A percentile compares a stretch with the other conserved stretches of the same genome.
These are phyloP conservation scores for Escallonia rubra DNA, from an alignment of 129 eudicot species.

Conservation along the genomic window DNA sequence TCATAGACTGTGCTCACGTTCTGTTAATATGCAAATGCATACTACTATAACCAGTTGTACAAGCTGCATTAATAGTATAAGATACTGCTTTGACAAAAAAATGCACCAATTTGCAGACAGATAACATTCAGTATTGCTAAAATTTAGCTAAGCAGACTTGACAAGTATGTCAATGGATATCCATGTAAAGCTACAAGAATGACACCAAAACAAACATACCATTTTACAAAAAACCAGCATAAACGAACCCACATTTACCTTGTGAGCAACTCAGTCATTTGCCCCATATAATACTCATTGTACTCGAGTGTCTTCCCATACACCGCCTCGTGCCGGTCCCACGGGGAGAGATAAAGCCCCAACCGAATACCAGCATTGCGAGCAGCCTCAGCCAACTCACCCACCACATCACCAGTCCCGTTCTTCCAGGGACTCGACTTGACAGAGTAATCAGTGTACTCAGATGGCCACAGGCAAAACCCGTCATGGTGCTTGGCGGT, in stretches of 20 bases:
- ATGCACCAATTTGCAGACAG: background rate
- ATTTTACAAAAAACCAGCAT: background rate
- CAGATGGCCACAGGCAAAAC: conserved; percentile 88
- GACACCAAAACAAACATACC: background rate
- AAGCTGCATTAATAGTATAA: too few species aligned
- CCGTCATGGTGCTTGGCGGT: conserved; percentile 97
- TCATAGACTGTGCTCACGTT: too few species aligned
- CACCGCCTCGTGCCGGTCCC: conserved; percentile 80
- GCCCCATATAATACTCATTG: conserved; percentile 84
- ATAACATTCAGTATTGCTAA: too few species aligned
- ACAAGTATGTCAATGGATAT: too few species aligned
- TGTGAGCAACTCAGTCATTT: conserved; percentile 92
- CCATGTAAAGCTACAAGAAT: too few species aligned
- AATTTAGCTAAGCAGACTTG: too few species aligned
- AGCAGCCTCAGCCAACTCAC: conserved; percentile 79
- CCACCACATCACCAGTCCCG: conserved; percentile 80
- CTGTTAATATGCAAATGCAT: too few species aligned
- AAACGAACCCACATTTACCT: conserved; percentile 33
- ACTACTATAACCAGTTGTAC: too few species aligned
- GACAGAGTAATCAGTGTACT: conserved; percentile 68
- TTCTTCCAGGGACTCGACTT: conserved; percentile 65
- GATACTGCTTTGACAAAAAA: too few species aligned
- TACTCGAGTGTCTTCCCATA: conserved; percentile 82
- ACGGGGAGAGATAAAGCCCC: conserved; percentile 90
- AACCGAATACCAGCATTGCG: conserved; percentile 44